Evolutionary conservation across 2,329 filamentous ascomycete species (phyloP).

Genomic region (Diaporthe amygdali): DNA sequence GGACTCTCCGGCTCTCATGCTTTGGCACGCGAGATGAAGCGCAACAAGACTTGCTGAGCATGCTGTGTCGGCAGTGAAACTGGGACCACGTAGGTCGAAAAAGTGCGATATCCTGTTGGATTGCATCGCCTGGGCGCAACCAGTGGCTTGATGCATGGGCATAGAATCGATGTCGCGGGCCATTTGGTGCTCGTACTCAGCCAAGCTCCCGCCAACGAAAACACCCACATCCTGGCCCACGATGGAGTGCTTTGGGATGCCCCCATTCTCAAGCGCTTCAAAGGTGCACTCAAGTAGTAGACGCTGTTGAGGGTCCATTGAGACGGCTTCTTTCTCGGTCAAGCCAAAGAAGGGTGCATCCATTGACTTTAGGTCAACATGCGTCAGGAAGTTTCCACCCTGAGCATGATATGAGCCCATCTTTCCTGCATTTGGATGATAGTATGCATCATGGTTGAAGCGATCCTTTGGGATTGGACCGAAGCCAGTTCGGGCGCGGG

Average conservation of each 20-base stretch:
- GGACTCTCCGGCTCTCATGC: slow-evolving; percentile 51
- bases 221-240: slow-evolving; percentile 55
- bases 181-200: slow-evolving; percentile 53
- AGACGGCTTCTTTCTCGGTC: slow-evolving; percentile 54
- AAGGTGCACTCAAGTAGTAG: slow-evolving; percentile 58
- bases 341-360: slow-evolving; percentile 59
- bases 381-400: slow-evolving; percentile 49
- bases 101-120: slow-evolving; percentile 61
- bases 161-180: slow-evolving; percentile 46
- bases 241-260: slow-evolving; percentile 51
- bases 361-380: slow-evolving; percentile 49
- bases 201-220: slow-evolving; percentile 52
- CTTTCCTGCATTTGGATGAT: slow-evolving; percentile 49
- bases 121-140: slow-evolving; percentile 56
- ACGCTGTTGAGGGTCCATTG: slow-evolving; percentile 61
- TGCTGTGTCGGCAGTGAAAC: slow-evolving; percentile 57
- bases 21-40: slow-evolving; percentile 55
- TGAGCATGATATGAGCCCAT: slow-evolving; percentile 44
- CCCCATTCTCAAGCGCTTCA: slow-evolving; percentile 59
- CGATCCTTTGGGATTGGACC: slow-evolving; percentile 48
- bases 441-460: slow-evolving; percentile 46
- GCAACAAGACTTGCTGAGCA: slow-evolving; percentile 58
- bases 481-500: slow-evolving; percentile 46
- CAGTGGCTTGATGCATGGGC: slow-evolving; percentile 58
- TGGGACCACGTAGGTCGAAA: slow-evolving; percentile 59